These are phyloP conservation scores for Collariella sp. DNA, from an alignment of 495 filamentous ascomycete species.

Conservation along the genomic window DNA sequence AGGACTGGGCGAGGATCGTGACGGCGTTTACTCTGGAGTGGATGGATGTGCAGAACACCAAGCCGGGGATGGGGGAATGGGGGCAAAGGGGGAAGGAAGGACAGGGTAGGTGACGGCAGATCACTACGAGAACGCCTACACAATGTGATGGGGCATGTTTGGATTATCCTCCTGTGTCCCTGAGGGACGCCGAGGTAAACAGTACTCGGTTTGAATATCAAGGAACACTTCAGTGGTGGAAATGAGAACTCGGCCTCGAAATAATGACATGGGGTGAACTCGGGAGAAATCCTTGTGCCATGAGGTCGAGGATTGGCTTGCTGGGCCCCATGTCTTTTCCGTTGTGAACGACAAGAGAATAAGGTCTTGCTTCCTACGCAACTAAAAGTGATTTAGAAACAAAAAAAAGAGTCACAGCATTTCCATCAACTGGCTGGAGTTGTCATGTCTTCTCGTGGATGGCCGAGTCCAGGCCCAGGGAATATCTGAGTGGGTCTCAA, in stretches of 20 bases:
- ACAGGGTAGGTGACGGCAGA: too few relatives aligned
- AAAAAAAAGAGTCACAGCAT: too few relatives aligned
- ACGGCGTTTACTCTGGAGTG: conserved; percentile 79
- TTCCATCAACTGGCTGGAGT: background rate
- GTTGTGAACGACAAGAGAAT: too few relatives aligned
- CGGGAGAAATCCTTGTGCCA: too few relatives aligned
- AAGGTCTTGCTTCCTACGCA: too few relatives aligned
- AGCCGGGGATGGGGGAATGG: conserved; percentile 3
- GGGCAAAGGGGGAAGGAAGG: background rate
- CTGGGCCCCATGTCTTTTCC: too few relatives aligned
- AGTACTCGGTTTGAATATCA: background rate
- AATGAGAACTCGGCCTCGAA: too few relatives aligned
- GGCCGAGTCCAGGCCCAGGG: background rate
- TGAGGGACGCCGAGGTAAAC: background rate
- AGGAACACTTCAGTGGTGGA: too few relatives aligned
- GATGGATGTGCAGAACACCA: conserved; percentile 49
- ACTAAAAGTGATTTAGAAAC: too few relatives aligned
- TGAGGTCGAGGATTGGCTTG: too few relatives aligned
- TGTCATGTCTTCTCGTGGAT: too few relatives aligned
- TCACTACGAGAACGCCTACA: background rate
- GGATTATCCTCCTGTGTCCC: background rate
- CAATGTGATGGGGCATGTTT: background rate
- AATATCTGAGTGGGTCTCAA: background rate
- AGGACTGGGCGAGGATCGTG: conserved; percentile 74
- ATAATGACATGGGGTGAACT: background rate